Percentiles rank a stretch among this genome's conserved stretches.
These are phyloP conservation scores for Hymenoscyphus linearis DNA, from an alignment of 2,329 filamentous ascomycete species.

Conservation along the genomic window DNA sequence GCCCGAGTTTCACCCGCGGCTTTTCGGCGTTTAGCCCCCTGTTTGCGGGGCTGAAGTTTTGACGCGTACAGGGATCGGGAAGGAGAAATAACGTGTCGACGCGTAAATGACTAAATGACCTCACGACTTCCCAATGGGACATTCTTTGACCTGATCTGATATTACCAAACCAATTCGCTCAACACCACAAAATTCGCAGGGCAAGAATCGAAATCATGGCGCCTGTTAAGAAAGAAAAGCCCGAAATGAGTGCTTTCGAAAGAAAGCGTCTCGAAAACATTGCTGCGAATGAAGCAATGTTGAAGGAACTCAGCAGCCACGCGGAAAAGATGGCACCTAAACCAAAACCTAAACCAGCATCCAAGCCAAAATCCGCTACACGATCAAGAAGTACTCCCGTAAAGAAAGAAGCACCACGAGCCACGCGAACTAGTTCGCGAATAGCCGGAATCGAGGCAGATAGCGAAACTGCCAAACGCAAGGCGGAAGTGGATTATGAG, in stretches of 20 bases:
- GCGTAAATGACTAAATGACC: constrained; percentile 6
- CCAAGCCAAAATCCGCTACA: constrained; percentile 37
- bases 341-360: constrained; percentile 42
- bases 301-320: constrained; percentile 70
- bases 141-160: constrained; percentile 11
- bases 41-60: neutral
- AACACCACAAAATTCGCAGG: constrained; percentile 8
- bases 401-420: constrained; percentile 42
- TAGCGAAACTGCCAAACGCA: constrained; percentile 59
- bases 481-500: constrained; percentile 59
- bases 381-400: constrained; percentile 40
- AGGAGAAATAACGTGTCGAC: neutral
- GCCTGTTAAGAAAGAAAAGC: constrained; percentile 36
- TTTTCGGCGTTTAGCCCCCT: neutral
- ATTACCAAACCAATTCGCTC: constrained; percentile 5
- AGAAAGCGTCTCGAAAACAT: constrained; percentile 81
- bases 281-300: constrained; percentile 73
- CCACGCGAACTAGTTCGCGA: constrained; percentile 53
- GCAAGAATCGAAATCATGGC: constrained; percentile 39
- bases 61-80: neutral
- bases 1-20: neutral
- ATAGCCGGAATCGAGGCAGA: constrained; percentile 51
- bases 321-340: constrained; percentile 64
- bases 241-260: constrained; percentile 77
- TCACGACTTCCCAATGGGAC: neutral